Evolutionary conservation across 1,284 basidiomycete genomes (phyloP).

Genomic region (Malassezia sympodialis): DNA sequence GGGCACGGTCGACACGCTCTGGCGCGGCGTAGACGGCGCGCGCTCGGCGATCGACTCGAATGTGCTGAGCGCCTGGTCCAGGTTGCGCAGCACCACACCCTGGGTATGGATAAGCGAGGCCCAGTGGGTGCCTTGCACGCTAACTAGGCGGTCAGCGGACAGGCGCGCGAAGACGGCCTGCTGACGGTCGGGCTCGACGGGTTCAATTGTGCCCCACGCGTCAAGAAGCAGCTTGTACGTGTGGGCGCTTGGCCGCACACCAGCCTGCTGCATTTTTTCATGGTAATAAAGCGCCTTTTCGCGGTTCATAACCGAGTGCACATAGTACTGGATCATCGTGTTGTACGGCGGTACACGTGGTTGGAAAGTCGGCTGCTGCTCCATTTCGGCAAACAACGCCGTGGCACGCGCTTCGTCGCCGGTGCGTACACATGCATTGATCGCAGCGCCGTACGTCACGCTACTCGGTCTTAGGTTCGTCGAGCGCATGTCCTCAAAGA

Average conservation of each 20-base stretch:
- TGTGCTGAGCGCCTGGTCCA: constrained; percentile 63
- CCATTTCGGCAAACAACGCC: constrained; percentile 77
- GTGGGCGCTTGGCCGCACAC: constrained; percentile 53
- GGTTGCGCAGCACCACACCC: constrained; percentile 68
- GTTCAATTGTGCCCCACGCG: constrained; percentile 70
- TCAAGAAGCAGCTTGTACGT: constrained; percentile 66
- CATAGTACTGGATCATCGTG: constrained; percentile 97
- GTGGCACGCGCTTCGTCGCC: constrained; percentile 78
- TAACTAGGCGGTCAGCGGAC: constrained; percentile 53
- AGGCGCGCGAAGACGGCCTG: constrained; percentile 63
- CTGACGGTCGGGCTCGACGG: constrained; percentile 66
- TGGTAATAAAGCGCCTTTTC: constrained; percentile 58
- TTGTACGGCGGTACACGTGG: constrained; percentile 88
- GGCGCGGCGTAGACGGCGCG: constrained; percentile 47
- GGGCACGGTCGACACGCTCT: constrained; percentile 49
- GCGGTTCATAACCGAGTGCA: constrained; percentile 75
- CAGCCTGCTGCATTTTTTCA: constrained; percentile 58
- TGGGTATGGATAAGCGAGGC: constrained; percentile 82
- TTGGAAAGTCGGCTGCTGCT: constrained; percentile 62
- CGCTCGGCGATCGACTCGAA: constrained; percentile 65
- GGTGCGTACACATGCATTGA: constrained; percentile 68
- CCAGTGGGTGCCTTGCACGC: constrained; percentile 76
- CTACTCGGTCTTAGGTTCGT: constrained; percentile 60
- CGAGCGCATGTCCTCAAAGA: constrained; percentile 39
- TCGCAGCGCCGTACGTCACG: constrained; percentile 90